Base-by-base conservation (phyloP, 345 rosid genomes). In the Eucalyptus camaldulensis region DNA sequence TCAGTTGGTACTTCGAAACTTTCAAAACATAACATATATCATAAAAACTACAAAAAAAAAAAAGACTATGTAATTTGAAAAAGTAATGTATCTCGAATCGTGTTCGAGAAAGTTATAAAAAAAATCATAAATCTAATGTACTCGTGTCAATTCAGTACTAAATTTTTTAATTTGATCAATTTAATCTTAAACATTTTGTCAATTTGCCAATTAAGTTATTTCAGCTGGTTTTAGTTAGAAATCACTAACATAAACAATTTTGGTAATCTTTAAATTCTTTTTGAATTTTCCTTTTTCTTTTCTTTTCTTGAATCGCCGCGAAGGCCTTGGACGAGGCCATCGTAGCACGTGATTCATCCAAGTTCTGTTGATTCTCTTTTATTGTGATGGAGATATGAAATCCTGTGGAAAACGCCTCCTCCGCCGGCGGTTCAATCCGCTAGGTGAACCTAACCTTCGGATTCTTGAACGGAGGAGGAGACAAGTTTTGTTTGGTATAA, bases 71-170 rank as follows among this genome's bases (percentile, higher is more conserved):
- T 56, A 56, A 56, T 56, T 4, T 56, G 13, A 56, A 56, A 24
- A 56, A 4, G 6, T 2, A 24, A 56, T 24, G 29, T 9, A 56
- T 56, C 13, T 24, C 1, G 2, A 56, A 56, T 56, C 0, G 6
- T 56, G 29, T 10, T 56, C 0, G 0, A 0, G 33, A 27, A 62
- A 62, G 0, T 62, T 27, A 62, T 6, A 3, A 27, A 27, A 60
- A 24, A 24, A 0, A 24, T 24, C 6, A 9, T 56, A 56, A 56
- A 56, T 56, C 0, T 56, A 24, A 24, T 24, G 13, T 9, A 56
- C 1, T 9, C 5, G 2, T 56, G 6, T 2, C 2, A 24, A 22
- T 56, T 62, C 0, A 13, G 0, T 62, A 0, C 8, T 62, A 29
- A 62, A 13, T 3, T 6, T 60, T 60, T 6, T 0, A 62, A 60